phyloP scores from a whole-genome alignment of 2,329 filamentous ascomycete species.

The Aureobasidium uvarum region DNA sequence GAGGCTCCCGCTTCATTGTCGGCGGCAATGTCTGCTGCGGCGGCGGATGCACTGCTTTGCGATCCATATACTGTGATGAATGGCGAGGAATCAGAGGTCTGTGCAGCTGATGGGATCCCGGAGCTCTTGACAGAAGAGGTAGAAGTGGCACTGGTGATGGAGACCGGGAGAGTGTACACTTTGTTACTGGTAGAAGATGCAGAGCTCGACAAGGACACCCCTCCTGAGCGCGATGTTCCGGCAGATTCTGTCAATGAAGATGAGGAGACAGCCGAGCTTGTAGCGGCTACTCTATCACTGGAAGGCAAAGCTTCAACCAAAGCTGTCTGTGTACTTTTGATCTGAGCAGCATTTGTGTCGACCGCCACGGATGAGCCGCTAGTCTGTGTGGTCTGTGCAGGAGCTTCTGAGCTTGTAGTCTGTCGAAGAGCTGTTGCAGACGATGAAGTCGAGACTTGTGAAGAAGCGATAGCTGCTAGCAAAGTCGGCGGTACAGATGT shows the following conservation, averaged over 20 bases:
- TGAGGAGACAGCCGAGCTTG: not conserved
- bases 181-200: not conserved
- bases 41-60: slow-evolving; percentile 1
- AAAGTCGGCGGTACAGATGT: not conserved
- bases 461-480: not conserved
- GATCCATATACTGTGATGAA: not conserved
- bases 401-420: not conserved
- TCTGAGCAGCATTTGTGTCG: not conserved
- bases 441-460: not conserved
- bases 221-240: not conserved
- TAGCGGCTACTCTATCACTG: not conserved
- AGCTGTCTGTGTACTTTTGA: not conserved
- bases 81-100: not conserved
- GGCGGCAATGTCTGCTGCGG: slow-evolving; percentile 24
- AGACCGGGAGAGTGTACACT: slow-evolving; percentile 1
- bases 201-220: not conserved
- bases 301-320: not conserved
- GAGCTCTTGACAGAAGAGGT: not conserved
- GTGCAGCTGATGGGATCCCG: not conserved
- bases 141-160: not conserved
- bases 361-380: not conserved
- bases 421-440: not conserved
- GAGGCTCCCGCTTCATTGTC: slow-evolving; percentile 59
- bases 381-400: not conserved
- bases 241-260: not conserved